Evolutionary conservation across 2,329 filamentous ascomycete genomes (phyloP), one percentile per base, ranked within the genome.

Genomic region (Paecilomyces sp.): DNA sequence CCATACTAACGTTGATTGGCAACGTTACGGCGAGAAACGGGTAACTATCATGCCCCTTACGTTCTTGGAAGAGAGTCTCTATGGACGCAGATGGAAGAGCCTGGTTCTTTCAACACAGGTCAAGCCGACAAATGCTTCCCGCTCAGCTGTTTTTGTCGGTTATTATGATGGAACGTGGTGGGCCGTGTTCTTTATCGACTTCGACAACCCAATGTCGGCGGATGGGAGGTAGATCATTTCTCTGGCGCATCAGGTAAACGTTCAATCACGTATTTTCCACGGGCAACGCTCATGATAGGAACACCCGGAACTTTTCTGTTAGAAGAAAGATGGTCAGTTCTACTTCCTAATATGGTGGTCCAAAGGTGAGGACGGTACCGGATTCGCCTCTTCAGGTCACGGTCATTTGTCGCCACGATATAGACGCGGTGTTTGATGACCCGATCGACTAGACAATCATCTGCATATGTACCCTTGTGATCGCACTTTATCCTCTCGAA

Each of bases 261-360:
- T 81, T 97, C 94, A 70, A 99, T 94, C 55, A 93, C 88, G 76
- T 97, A 97, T 76, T 97, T 97, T 54, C 90, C 91, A 69, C 90
- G 85, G 5, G 89, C 90, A 30, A 94, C 91, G 69, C 87, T 91
- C 81, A 96, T 81, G 58, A 85, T 83, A 1, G 83, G 83, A 12
- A 84, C 81, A 70, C 88, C 88, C 1, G 88, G 87, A 57, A 94
- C 86, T 79, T 96, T 97, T 63, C 61, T 65, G 54, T 24, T 56
- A 56, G 47, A 55, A 56, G 47, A 55, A 47, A 55, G 5, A 12
- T 12, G 25, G 28, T 33, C 30, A 33, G 33, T 8, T 54, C 25
- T 1, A 58, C 28, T 33, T 24, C 18, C 18, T 30, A 41, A 18
- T 24, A 57, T 22, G 41, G 3, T 15, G 41, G 41, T 15, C 15